Evolutionary conservation across 495 filamentous ascomycete genomes (phyloP).

Genomic region (Bryoglossum gracile): DNA sequence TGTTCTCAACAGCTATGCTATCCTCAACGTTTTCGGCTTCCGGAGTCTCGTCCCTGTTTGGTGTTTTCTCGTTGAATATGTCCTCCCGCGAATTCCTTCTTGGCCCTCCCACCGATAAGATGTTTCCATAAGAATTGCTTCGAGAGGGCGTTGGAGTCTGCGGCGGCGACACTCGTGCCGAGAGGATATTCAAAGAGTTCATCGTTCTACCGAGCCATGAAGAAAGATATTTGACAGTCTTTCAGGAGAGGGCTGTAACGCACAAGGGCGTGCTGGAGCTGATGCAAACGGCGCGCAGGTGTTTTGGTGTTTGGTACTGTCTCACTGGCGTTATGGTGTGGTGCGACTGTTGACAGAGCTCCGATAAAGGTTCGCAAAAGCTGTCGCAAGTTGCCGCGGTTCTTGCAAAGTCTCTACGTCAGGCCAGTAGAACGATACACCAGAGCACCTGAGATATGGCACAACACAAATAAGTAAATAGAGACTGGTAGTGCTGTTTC

Average conservation of each 20-base stretch:
- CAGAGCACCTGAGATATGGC: no score
- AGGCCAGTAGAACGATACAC: not conserved
- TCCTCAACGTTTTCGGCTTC: slow-evolving; percentile 31
- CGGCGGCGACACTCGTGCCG: slow-evolving; percentile 64
- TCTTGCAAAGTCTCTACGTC: no score
- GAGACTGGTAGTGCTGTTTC: no score
- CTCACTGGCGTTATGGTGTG: no score
- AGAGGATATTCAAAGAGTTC: slow-evolving; percentile 97
- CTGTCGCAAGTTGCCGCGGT: no score
- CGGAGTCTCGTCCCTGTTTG: slow-evolving; percentile 31
- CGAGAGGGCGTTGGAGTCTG: slow-evolving; percentile 51
- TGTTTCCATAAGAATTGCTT: slow-evolving; percentile 57
- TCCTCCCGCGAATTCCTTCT: slow-evolving; percentile 35
- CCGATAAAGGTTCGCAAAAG: no score
- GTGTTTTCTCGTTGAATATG: slow-evolving; percentile 39
- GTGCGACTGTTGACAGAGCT: no score
- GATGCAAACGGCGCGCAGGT: not conserved
- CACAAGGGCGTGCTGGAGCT: not conserved
- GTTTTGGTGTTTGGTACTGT: not conserved
- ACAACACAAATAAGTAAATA: no score
- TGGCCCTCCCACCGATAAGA: slow-evolving; percentile 30
- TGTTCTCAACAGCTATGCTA: slow-evolving; percentile 53
- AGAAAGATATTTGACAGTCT: slow-evolving; percentile 4
- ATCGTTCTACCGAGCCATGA: slow-evolving; percentile 53
- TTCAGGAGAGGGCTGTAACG: not conserved